Evolutionary conservation across 1,284 basidiomycete species (phyloP).

Genomic region (Chiua sp.): DNA sequence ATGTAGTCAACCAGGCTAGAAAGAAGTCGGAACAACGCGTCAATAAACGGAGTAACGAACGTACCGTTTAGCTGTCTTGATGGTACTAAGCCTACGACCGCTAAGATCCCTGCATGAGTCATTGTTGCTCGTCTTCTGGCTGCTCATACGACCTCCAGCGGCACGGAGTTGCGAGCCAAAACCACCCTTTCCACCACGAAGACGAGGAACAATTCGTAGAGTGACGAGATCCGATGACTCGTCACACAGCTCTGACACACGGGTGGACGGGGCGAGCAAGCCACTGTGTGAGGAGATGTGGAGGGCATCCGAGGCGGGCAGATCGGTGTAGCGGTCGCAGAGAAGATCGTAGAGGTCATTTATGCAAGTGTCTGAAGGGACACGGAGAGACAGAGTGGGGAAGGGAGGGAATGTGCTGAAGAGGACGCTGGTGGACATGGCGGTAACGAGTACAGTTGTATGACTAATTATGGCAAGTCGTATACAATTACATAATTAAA

Average conservation of each 20-base stretch:
- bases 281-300: constrained; percentile 61
- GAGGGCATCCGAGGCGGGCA: constrained; percentile 57
- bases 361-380: constrained; percentile 57
- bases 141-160: constrained; percentile 97
- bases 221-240: constrained; percentile 53
- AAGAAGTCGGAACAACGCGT: constrained; percentile 10
- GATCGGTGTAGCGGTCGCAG: constrained; percentile 58
- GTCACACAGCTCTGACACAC: constrained; percentile 51
- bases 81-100: constrained; percentile 88
- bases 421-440: constrained; percentile 60
- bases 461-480: too few species aligned
- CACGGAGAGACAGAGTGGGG: constrained; percentile 67
- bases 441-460: background rate
- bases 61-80: constrained; percentile 96
- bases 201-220: constrained; percentile 67
- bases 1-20: constrained; percentile 88
- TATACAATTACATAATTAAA: background rate
- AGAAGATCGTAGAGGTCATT: constrained; percentile 58
- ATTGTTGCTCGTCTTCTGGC: constrained; percentile 93
- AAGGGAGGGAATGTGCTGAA: constrained; percentile 81
- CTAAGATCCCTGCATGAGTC: constrained; percentile 95
- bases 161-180: constrained; percentile 97
- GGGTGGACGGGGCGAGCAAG: constrained; percentile 43
- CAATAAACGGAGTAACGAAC: constrained; percentile 14
- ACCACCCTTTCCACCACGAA: constrained; percentile 95